Conservation (phyloP, 2,329 filamentous ascomycete genomes). For the Colletotrichum chrysophilum region DNA sequence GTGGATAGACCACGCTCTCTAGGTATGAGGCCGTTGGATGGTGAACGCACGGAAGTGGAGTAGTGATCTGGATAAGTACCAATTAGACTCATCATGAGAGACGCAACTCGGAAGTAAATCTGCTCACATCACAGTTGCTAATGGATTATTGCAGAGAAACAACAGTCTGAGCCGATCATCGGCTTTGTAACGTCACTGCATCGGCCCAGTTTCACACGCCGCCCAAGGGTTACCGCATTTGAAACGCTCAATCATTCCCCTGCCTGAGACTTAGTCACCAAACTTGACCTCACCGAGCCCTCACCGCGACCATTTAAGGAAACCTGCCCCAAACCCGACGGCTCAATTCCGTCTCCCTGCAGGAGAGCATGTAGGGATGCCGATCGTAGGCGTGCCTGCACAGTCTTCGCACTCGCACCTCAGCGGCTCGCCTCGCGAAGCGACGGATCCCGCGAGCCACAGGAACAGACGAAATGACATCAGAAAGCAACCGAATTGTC, state of each 20-base stretch:
- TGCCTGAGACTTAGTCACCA: neutral
- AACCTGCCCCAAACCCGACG: neutral
- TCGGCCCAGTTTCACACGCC: neutral
- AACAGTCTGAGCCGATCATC: neutral
- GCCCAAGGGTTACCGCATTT: neutral
- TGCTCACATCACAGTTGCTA: neutral
- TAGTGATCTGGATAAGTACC: neutral
- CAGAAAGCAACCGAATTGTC: neutral
- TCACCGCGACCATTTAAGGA: neutral
- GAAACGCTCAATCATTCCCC: neutral
- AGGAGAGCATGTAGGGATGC: neutral
- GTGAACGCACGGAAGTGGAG: neutral
- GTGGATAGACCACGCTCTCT: neutral
- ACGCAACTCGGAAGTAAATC: neutral
- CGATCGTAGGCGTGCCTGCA: neutral
- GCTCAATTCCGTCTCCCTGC: neutral
- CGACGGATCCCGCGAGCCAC: neutral
- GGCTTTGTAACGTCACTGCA: neutral
- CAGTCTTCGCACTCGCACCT: neutral
- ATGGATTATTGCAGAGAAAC: neutral
- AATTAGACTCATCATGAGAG: neutral
- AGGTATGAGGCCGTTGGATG: neutral
- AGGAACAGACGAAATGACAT: constrained; percentile 1
- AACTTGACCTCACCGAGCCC: neutral
- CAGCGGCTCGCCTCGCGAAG: neutral